Base-by-base conservation (phyloP, 441 rosid species). In the Manihot esculenta region DNA sequence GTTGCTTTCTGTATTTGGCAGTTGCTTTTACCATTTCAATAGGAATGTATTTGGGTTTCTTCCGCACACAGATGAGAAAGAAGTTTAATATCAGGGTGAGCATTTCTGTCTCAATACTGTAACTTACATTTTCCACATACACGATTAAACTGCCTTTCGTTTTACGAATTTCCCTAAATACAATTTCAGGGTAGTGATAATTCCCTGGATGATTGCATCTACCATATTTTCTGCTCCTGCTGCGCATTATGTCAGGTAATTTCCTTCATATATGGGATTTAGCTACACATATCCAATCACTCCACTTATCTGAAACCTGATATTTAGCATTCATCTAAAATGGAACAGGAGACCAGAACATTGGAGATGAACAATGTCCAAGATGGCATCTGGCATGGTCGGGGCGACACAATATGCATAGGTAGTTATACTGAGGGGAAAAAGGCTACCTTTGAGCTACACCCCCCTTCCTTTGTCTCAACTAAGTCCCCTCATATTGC, bases 331-430 rank as follows among this genome's bases (percentile, higher is more conserved):
- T 45, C 5, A 24, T 68, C 62, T 24, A 35, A 47, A n/a, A 12
- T 62, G 66, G 66, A 71, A 72, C 82, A 94, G 99, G 97, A 94
- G 70, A 83, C 97, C 14, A 85, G 93, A 82, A 94, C 99, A 10
- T 68, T 94, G 79, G 99, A 92, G 86, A 94, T 90, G 87, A 94
- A 94, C 84, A 94, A 94, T 74, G 96, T 94, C 55, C 97, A 92
- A 66, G 95, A 89, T 10, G 95, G 99, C 53, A 86, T 80, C 26
- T 94, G 99, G 99, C 99, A 92, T 69, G 97, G 99, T 12, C 87
- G 95, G 27, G 95, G 97, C 17, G 99, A 92, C 83, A 88, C 93
- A 10, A 78, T 89, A 75, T 87, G 94, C 75, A 55, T 94, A 62
- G 93, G 93, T 14, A 72, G 86, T 69, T 76, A 82, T 71, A 64